A percentile compares a stretch with the other conserved stretches of the same genome.
These are phyloP conservation scores for Euphrasia arctica DNA, from an alignment of 305 asterid genomes.

Conservation along the genomic window DNA sequence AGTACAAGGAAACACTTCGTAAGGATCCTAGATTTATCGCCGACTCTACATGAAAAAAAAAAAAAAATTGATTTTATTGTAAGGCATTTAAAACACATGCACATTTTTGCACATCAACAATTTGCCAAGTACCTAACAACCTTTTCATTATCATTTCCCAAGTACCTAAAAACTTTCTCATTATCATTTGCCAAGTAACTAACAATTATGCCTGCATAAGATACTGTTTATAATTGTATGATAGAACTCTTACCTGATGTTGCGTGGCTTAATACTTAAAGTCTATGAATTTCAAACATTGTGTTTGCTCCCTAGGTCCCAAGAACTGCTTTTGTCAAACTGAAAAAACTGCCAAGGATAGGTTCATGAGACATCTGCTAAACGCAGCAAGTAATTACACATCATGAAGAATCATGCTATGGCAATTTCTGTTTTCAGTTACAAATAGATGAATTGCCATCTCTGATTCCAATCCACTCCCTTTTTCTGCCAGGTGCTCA, in stretches of 20 bases:
- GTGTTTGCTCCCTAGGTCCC: neutral
- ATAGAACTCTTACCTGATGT: neutral
- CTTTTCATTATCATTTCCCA: too few relatives aligned
- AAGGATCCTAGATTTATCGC: too few relatives aligned
- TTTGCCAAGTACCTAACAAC: neutral
- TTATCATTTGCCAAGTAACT: neutral
- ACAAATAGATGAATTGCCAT: conserved; percentile 6
- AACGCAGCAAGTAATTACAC: conserved; percentile 1
- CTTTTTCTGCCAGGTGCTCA: conserved; percentile 19
- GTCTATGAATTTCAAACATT: neutral
- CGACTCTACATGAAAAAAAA: too few relatives aligned
- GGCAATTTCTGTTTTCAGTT: too few relatives aligned
- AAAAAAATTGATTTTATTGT: neutral
- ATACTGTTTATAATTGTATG: neutral
- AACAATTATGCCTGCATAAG: neutral
- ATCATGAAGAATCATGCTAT: too few relatives aligned
- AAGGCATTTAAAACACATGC: neutral
- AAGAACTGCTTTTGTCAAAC: neutral
- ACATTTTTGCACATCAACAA: conserved; percentile 3
- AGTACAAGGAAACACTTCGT: too few relatives aligned
- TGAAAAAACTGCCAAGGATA: neutral
- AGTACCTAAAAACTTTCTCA: too few relatives aligned
- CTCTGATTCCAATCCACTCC: conserved; percentile 24
- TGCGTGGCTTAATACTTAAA: neutral
- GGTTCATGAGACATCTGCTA: neutral